phyloP scores from a whole-genome alignment of 257 asterid genomes.

The Gentiana macrophylla region DNA sequence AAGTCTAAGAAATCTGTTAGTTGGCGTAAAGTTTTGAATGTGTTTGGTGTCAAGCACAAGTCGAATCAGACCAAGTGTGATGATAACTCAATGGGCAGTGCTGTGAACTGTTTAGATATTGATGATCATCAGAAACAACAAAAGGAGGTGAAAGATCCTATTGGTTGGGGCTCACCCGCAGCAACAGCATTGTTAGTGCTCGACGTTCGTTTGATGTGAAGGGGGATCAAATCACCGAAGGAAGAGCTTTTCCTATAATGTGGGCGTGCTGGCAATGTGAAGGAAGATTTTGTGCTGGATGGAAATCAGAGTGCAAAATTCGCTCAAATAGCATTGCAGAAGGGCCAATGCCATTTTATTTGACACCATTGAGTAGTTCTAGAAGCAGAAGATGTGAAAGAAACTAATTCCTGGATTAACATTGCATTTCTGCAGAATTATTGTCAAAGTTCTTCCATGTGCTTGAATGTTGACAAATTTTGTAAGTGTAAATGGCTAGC shows the following conservation, averaged over 20 bases:
- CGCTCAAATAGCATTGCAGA: constrained; percentile 23
- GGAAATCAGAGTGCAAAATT: constrained; percentile 27
- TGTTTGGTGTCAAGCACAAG: constrained; percentile 49
- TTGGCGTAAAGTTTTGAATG: constrained; percentile 63
- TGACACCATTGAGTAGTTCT: constrained; percentile 67
- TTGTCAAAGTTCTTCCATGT: constrained; percentile 14
- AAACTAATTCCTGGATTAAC: constrained; percentile 31
- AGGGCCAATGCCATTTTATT: constrained; percentile 51
- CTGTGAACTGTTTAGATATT: constrained; percentile 18
- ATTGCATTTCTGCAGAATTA: constrained; percentile 24
- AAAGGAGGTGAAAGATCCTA: constrained; percentile 22
- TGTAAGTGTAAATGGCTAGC: background rate
- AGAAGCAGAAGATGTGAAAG: constrained; percentile 42
- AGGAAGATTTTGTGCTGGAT: constrained; percentile 41
- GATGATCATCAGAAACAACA: constrained; percentile 23
- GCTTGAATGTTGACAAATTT: constrained; percentile 15
- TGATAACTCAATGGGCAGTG: constrained; percentile 23
- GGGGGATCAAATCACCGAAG: constrained; percentile 33
- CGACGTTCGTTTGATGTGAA: constrained; percentile 43
- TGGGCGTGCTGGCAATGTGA: constrained; percentile 21
- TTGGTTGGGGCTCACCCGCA: constrained; percentile 42
- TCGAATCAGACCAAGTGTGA: constrained; percentile 22
- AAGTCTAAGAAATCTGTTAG: constrained; percentile 39
- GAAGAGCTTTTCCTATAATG: constrained; percentile 42
- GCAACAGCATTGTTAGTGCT: constrained; percentile 46